A percentile compares a stretch with the other conserved stretches of the same genome.
Conservation (phyloP, 2,329 filamentous ascomycete species). For the Xylaria sp. region DNA sequence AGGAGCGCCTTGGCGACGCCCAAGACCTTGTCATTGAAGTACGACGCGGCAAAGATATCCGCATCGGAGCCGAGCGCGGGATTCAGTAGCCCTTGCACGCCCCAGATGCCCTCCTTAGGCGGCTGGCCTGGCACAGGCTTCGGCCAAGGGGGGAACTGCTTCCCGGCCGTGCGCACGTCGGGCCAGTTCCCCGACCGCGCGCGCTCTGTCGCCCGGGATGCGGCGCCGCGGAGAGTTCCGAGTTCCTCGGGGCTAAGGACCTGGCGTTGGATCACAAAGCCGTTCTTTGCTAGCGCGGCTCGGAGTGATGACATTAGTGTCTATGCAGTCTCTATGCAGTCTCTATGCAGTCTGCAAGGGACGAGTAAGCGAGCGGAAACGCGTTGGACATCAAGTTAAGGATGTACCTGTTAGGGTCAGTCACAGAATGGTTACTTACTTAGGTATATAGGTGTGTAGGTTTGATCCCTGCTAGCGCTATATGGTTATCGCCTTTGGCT, state of each 20-base stretch:
- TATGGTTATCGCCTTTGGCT: no score
- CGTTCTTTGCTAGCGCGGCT: conserved; percentile 55
- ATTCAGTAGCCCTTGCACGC: conserved; percentile 83
- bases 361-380: no score
- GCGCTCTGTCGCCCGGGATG: conserved; percentile 54
- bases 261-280: conserved; percentile 75
- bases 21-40: conserved; percentile 73
- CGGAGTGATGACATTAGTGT: conserved; percentile 21
- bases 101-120: conserved; percentile 74
- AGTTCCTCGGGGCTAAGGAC: conserved; percentile 65
- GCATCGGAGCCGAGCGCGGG: conserved; percentile 66
- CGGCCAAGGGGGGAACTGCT: conserved; percentile 89
- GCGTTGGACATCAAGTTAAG: no score
- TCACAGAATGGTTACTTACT: no score
- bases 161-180: conserved; percentile 80
- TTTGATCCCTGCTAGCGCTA: no score
- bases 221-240: conserved; percentile 63
- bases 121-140: conserved; percentile 50
- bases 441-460: no score
- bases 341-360: no score
- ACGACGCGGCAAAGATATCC: conserved; percentile 66
- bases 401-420: no score
- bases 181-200: conserved; percentile 79
- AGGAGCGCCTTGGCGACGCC: conserved; percentile 69
- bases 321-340: no score